Evolutionary conservation across 352 stramenopile genomes (phyloP), one percentile per base, ranked within the genome.

Genomic region (Nothophytophthora sp.): DNA sequence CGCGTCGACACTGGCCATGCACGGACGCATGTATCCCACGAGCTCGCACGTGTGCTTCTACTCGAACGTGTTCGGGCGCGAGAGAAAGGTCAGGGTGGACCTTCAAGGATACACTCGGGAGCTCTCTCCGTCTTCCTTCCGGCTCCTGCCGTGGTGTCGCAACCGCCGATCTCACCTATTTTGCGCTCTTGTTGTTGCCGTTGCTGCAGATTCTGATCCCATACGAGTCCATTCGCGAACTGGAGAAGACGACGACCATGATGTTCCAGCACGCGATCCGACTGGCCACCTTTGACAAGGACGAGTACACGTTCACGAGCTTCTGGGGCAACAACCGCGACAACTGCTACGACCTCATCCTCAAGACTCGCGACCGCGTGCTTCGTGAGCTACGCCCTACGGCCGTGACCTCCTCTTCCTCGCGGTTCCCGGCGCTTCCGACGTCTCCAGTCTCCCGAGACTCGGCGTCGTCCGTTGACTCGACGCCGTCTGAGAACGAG

Each of bases 21-120:
- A 95, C 66, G 84, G 84, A 39, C 81, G 84, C 52, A 95, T 95
- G 84, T 95, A 95, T 73, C 84, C 84, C 30, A 90, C 81, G 35
- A 81, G 74, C 44, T 68, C 80, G 18, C 78, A 90, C 55, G 70
- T 91, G 36, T 95, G 84, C 65, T 95, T 95, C 50, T 92, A 95
- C 72, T 92, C 84, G 46, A 92, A 92, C 49, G 75, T 92, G 28
- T 92, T 95, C 67, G 84, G 81, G 33, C 81, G 81, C 52, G 84
- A 95, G 63, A 81, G 80, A 68, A 95, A 95, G 73, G 75, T 86
- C 48, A 52, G 36, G 47, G 50, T 58, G 52, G 42, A 67, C 48
- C 55, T 63, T 63, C 12, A 48, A 70, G 39, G 34, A 57, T 69
- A 61, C 60, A 69, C 54, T 60, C 38, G 44, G 44, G 41, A 12